These are phyloP conservation scores for Colletotrichum sublineola DNA, from an alignment of 2,329 filamentous ascomycete genomes.

Conservation along the genomic window DNA sequence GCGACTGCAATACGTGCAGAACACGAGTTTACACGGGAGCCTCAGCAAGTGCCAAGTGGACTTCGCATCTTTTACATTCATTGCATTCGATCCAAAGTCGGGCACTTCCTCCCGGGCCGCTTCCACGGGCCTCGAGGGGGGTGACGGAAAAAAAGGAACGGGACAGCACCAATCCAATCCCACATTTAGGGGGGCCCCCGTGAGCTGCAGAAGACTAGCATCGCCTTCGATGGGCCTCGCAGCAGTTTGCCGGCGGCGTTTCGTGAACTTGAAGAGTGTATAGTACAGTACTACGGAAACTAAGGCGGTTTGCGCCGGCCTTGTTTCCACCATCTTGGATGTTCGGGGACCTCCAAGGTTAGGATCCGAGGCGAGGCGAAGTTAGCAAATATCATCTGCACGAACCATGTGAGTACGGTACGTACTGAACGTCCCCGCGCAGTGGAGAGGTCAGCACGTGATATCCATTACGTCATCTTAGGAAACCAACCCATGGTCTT, in stretches of 20 bases:
- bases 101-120: no score
- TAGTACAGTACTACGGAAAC: no score
- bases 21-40: no score
- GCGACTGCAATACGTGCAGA: no score
- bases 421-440: not conserved
- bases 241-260: not conserved
- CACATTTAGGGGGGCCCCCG: no score
- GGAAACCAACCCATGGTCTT: not conserved
- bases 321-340: not conserved
- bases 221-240: slow-evolving; percentile 5
- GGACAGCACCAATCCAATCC: no score
- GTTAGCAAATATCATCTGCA: not conserved
- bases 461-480: slow-evolving; percentile 14
- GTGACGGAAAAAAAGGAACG: no score
- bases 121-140: no score
- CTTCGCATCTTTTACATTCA: no score
- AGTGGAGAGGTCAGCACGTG: slow-evolving; percentile 21
- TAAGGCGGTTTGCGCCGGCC: slow-evolving; percentile 5
- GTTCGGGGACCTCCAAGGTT: not conserved
- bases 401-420: not conserved
- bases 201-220: not conserved
- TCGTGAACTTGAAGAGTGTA: not conserved
- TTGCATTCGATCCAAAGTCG: no score
- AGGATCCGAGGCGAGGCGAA: slow-evolving; percentile 7
- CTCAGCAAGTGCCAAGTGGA: no score